Conservation (phyloP, 1,284 basidiomycete genomes). For the Lignosus rhinocerotis region DNA sequence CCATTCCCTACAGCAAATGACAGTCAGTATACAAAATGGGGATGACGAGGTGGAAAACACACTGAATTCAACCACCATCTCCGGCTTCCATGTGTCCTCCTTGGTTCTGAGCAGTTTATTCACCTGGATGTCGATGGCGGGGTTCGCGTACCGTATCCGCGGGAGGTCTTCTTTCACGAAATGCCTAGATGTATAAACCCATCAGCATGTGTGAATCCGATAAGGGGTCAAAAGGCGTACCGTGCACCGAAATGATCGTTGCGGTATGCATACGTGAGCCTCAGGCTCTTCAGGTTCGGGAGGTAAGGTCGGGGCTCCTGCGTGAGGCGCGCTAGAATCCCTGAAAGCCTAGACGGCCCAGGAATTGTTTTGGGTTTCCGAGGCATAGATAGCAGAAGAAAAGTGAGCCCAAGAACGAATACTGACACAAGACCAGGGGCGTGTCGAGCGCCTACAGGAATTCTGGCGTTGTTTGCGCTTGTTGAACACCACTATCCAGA, state of each 20-base stretch:
- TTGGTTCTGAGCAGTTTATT: slow-evolving; percentile 50
- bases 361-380: slow-evolving; percentile 46
- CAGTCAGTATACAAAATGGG: neutral
- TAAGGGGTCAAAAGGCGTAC: slow-evolving; percentile 30
- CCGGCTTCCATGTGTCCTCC: slow-evolving; percentile 57
- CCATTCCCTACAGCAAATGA: slow-evolving; percentile 48
- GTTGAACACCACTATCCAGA: slow-evolving; percentile 13
- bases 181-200: slow-evolving; percentile 46
- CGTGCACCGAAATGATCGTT: slow-evolving; percentile 78
- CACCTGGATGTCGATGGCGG: slow-evolving; percentile 56
- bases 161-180: slow-evolving; percentile 76
- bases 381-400: slow-evolving; percentile 32
- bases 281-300: slow-evolving; percentile 49
- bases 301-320: slow-evolving; percentile 57
- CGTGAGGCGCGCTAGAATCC: slow-evolving; percentile 53
- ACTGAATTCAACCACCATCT: slow-evolving; percentile 63
- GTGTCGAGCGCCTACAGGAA: neutral
- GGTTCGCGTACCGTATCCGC: slow-evolving; percentile 73
- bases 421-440: neutral
- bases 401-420: neutral
- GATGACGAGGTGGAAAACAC: slow-evolving; percentile 31
- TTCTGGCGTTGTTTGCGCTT: neutral
- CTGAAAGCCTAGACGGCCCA: slow-evolving; percentile 56
- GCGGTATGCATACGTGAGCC: slow-evolving; percentile 55
- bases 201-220: neutral